Base-by-base conservation (phyloP, 2,329 filamentous ascomycete genomes). In the Ascomycota sp. region DNA sequence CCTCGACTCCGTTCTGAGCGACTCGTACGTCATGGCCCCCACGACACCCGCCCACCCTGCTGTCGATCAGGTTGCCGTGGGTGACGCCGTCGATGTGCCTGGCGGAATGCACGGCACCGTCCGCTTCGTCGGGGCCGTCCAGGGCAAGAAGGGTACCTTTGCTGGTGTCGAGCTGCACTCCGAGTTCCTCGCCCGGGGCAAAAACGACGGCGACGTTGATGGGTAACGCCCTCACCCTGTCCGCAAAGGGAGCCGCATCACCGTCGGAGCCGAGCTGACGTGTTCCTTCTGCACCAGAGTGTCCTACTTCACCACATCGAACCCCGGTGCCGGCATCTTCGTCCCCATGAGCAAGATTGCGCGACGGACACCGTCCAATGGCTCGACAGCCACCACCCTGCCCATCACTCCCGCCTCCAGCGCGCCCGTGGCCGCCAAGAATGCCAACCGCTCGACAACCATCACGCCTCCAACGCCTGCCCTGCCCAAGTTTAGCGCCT, bases 191-290 rank as follows among this genome's bases (percentile, higher is more conserved):
- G 55, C 65, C 34, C 71, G 77, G 49, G 89, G 89, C 27, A 98
- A 98, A 63, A 98, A 98, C 50, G 91, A 70, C 47, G 89, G 89
- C 41, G 84, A 92, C 53, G 89, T 95, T 35, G 86, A 95, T 44
- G 89, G 86, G 80, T 86, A 64, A 55, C 70, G 25, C 30, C 9
- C 9, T 4, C 26, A 7, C 26, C 16, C 24, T 10, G 7, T 13
- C 3, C 9, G 9, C 26, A 12, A 7, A 7, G 10, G 31, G 10
- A 25, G 30, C 25, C n/a, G 30, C 30, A 3, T n/a, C 10, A 24
- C 24, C 31, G 7, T n/a, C 27, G 10, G 9, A 6, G n/a, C n/a
- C n/a, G n/a, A 31, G n/a, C 30, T 8, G 16, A 16, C 30, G 7
- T 21, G 13, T 31, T 30, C 39, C 38, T 31, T 31, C 27, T 29